Evolutionary conservation across 768 basidiomycete genomes (phyloP).

Genomic region (Tylopilus balloui): DNA sequence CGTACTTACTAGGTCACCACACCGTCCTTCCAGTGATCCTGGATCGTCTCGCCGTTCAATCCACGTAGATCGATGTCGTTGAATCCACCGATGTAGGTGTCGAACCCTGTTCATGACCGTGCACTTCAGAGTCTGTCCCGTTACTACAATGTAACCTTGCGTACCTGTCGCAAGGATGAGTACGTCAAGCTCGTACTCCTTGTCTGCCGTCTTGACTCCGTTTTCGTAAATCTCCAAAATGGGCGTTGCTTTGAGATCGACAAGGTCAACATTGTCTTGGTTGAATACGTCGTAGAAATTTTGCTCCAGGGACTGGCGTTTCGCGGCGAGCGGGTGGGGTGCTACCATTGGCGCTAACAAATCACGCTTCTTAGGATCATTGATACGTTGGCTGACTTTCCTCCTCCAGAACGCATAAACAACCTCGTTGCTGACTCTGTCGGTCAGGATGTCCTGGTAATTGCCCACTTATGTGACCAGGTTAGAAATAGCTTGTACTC

Average conservation of each 20-base stretch:
- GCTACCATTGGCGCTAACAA: conserved; percentile 10
- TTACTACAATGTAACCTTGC: background rate
- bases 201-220: conserved; percentile 3
- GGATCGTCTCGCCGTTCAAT: conserved; percentile 8
- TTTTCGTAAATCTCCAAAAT: conserved; percentile 7
- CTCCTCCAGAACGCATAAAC: conserved; percentile 12
- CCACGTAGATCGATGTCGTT: conserved; percentile 11
- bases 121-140: no score
- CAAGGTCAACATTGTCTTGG: conserved; percentile 15
- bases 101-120: conserved; percentile 4
- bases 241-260: conserved; percentile 2
- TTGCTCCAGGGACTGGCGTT: conserved; percentile 7
- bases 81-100: conserved; percentile 4
- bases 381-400: conserved; percentile 5
- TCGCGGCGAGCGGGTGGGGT: conserved; percentile 6
- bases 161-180: conserved; percentile 14
- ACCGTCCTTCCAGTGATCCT: conserved; percentile 14
- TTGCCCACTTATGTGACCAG: background rate
- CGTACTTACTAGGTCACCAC: conserved; percentile 14
- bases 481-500: background rate
- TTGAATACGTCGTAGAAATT: conserved; percentile 10
- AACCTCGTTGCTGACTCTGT: background rate
- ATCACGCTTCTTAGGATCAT: background rate
- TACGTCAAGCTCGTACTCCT: conserved; percentile 10
- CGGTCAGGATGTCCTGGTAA: background rate